phyloP scores from a whole-genome alignment of 1,284 basidiomycete genomes.

The Anthracocystis setariae region DNA sequence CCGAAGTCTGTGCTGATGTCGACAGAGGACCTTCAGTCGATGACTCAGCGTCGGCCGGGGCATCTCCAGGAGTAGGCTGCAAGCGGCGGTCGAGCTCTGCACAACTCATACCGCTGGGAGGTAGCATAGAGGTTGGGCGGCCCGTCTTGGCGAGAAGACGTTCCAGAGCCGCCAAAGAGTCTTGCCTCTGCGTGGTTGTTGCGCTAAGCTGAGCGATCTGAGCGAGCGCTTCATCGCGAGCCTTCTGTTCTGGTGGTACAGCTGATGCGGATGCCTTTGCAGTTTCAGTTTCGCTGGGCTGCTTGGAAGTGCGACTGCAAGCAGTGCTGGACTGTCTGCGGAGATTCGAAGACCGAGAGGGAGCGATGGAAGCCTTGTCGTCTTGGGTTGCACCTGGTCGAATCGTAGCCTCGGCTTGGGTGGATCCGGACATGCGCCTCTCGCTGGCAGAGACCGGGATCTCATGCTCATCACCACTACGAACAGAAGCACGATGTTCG shows the following conservation, averaged over 20 bases:
- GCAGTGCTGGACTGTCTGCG: constrained; percentile 7
- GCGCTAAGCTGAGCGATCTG: constrained; percentile 49
- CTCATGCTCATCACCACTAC: neutral
- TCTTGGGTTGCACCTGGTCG: neutral
- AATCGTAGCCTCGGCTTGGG: neutral
- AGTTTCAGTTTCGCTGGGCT: neutral
- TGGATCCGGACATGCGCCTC: constrained; percentile 5
- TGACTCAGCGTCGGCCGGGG: neutral
- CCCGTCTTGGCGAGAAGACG: constrained; percentile 40
- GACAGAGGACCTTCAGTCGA: neutral
- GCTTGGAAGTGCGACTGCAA: neutral
- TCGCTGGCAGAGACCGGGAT: neutral
- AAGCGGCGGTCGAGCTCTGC: constrained; percentile 24
- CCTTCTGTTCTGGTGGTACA: constrained; percentile 29
- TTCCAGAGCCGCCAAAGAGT: constrained; percentile 49
- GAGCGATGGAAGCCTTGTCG: neutral
- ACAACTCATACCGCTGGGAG: constrained; percentile 13
- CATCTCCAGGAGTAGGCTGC: constrained; percentile 1
- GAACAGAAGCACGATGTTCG: neutral
- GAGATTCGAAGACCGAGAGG: neutral
- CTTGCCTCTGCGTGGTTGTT: constrained; percentile 18
- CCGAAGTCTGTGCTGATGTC: neutral
- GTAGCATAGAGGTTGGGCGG: constrained; percentile 28
- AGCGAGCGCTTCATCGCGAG: constrained; percentile 39
- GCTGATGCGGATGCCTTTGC: neutral